Base-by-base conservation (phyloP, 805 yeast genomes). In the Candida orba region DNA sequence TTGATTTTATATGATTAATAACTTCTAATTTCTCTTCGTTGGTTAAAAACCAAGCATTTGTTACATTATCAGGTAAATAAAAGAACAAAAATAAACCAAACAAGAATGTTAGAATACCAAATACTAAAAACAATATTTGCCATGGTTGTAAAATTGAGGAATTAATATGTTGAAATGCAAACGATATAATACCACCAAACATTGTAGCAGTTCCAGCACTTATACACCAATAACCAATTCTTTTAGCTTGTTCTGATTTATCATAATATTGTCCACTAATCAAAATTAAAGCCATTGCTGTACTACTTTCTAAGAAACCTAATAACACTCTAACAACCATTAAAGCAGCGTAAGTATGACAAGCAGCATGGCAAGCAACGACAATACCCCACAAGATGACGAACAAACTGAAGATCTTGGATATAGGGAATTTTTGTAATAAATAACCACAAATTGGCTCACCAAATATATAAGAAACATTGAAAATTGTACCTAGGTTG, bases 261-360 rank as follows among this genome's bases (percentile, higher is more conserved):
- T 72, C 69, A 58, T 76, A 80, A 63, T 77, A 80, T 79, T 75
- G 75, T 12, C 81, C 74, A 42, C 78, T 71, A 36, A 79, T 66
- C 24, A 76, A 64, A 37, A 76, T 69, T 45, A 76, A 67, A 0
- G 78, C 75, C 4, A 78, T 76, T 3, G 79, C 75, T 39, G 76
- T 68, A n/a, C 74, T 68, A 12, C 76, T 60, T 52, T 78, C 82
- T 46, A 75, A 71, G 12, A 71, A 50, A 4, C 83, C 83, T 18
- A 77, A 52, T 17, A 77, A 57, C 4, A 72, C 65, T 40, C 83
- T 58, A 0, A 73, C 71, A 17, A 74, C 60, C 78, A 77, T 73
- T 32, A 76, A 60, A 7, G 76, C 65, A 2, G 78, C 75, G 53
- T 73, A 74, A 3, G 68, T 64, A 31, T 71, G 63, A 48, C 79